These are phyloP conservation scores for Xylaria sp. DNA, from an alignment of 2,329 filamentous ascomycete genomes.

Conservation along the genomic window DNA sequence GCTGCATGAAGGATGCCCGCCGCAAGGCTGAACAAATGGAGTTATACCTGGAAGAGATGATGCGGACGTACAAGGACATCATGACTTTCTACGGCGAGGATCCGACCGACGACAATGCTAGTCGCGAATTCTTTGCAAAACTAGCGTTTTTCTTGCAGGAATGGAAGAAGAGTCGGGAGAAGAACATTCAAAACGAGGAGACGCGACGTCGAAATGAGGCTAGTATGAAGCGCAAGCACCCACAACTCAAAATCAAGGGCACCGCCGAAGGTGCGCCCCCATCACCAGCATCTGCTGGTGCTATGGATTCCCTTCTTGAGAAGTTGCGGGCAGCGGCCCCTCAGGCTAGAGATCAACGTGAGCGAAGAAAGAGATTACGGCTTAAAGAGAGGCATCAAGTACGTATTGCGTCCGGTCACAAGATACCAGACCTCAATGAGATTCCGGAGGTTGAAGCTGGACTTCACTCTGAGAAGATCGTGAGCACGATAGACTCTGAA, in stretches of 20 bases:
- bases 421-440: constrained; percentile 79
- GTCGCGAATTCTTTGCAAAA: constrained; percentile 95
- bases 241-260: constrained; percentile 70
- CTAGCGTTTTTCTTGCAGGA: constrained; percentile 88
- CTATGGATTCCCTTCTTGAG: constrained; percentile 95
- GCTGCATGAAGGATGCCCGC: constrained; percentile 95
- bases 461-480: constrained; percentile 49
- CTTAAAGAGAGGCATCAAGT: constrained; percentile 92
- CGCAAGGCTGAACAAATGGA: constrained; percentile 96
- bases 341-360: constrained; percentile 87
- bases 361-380: constrained; percentile 84
- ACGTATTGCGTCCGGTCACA: constrained; percentile 86
- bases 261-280: constrained; percentile 59
- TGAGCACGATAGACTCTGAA: constrained; percentile 59
- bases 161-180: constrained; percentile 96
- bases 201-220: constrained; percentile 85
- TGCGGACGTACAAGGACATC: constrained; percentile 90
- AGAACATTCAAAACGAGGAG: constrained; percentile 88
- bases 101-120: constrained; percentile 87
- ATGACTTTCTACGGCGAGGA: constrained; percentile 98
- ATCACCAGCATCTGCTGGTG: constrained; percentile 80
- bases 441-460: constrained; percentile 64
- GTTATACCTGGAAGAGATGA: constrained; percentile 93
- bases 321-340: constrained; percentile 94
- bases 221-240: constrained; percentile 89